Evolutionary conservation across 805 yeast species (phyloP), one percentile per base, ranked within the genome.

Genomic region (Zygotorulaspora florentina): DNA sequence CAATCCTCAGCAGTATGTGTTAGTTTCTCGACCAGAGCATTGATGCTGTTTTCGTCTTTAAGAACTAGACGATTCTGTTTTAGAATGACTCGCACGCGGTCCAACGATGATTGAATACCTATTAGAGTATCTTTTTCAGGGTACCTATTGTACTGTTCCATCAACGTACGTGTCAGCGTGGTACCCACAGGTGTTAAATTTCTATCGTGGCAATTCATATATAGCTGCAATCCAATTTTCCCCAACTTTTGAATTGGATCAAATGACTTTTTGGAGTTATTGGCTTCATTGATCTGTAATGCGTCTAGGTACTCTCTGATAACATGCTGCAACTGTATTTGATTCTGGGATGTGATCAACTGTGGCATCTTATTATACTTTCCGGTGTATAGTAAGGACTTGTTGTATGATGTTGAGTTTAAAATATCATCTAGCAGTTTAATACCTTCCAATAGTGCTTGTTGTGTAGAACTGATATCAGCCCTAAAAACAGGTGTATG

Each of bases 221-320:
- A 62, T 13, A 62, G 37, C 30, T 59, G 61, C 17, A 61, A 42
- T 3, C 63, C 64, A 39, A 61, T 53, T 27, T 53, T 55, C 5
- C 60, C 57, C 42, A 62, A 38, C 23, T 56, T 61, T 12, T 40
- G 35, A 7, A 42, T 33, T 4, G 48, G 44, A 41, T 52, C 43
- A 9, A 16, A 31, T 18, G 43, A 45, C 8, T 42, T 28, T 10
- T 33, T 38, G 10, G 36, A 39, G 17, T 37, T 40, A 17, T 33
- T 44, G 13, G 54, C 55, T 40, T 58, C 56, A 18, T 51, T 46
- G 35, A 48, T 16, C 34, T 59, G 58, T n/a, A 55, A 29, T 8
- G 55, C 39, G n/a, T 53, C 57, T 23, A 53, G 25, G 20, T 51
- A 47, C 25, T 59, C 61, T 33, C 53, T 45, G 2, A 60, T 39